Base-by-base conservation (phyloP, 345 rosid species). In the Citrus mangshanensis region DNA sequence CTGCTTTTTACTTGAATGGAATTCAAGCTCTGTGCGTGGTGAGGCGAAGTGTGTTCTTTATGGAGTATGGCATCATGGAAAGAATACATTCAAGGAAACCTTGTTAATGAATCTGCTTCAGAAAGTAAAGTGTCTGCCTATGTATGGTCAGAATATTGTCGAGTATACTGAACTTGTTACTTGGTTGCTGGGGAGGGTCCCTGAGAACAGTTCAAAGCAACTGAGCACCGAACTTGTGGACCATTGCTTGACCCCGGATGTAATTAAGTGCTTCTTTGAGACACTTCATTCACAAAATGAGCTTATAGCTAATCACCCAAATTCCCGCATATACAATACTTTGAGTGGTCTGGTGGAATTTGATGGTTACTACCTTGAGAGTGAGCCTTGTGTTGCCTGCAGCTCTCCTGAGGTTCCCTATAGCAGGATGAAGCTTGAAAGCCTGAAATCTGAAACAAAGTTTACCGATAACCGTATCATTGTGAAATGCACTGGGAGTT, bases 341-440 rank as follows among this genome's bases (percentile, higher is more conserved):
- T 86, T 94, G 86, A 89, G 97, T 82, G 89, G 97, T 81, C 91
- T 96, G 66, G 98, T 96, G 82, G 99, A 94, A 77, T 96, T 96
- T 81, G 99, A 94, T 86, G 99, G 99, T 75, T 96, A 96, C 85
- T 96, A 94, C 88, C 98, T 96, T 72, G 99, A 96, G 89, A 96
- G 97, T 71, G 99, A 96, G 79, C 99, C 99, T 22, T 96, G 99
- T 88, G 99, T 96, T 75, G 90, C 98, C 73, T 96, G 99, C 89
- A 96, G 99, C 84, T 90, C 99, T 77, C 99, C 99, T 27, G 99
- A 96, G 88, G 98, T 96, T 56, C 99, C 98, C 22, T 96, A 94
- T 64, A 88, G 97, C 89, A 90, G 94, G 87, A 96, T 94, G 98
- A 96, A 96, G 89, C 90, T 96, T 64, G 99, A 96, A 86, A 94